Conservation (phyloP, 1,284 basidiomycete genomes). For the Ceraceosorus bombacis region DNA sequence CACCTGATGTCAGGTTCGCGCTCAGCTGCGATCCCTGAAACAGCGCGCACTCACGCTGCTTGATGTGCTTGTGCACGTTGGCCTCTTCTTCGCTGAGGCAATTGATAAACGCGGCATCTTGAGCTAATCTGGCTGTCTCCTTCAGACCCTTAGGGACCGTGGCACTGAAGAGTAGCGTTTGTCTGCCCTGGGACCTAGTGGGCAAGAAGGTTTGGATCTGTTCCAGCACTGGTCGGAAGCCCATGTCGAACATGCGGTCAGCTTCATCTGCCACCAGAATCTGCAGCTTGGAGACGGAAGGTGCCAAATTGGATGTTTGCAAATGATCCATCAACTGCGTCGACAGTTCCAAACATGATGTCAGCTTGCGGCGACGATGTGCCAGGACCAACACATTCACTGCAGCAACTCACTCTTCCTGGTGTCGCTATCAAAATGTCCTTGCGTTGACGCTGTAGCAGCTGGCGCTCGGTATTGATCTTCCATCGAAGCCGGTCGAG, state of each 20-base stretch:
- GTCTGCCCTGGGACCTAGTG: conserved; percentile 37
- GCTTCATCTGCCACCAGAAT: conserved; percentile 53
- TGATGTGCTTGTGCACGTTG: conserved; percentile 63
- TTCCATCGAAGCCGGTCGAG: background rate
- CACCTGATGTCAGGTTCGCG: background rate
- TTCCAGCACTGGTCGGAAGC: conserved; percentile 39
- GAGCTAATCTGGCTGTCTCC: conserved; percentile 35
- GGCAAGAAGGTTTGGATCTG: conserved; percentile 47
- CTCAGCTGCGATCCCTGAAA: background rate
- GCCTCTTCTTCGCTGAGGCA: conserved; percentile 60
- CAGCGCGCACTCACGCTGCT: conserved; percentile 52
- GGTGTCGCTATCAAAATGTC: conserved; percentile 54
- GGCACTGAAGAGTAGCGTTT: conserved; percentile 53
- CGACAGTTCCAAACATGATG: too few relatives aligned
- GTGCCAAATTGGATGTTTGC: conserved; percentile 46
- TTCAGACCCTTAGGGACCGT: conserved; percentile 51
- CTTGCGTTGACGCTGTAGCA: conserved; percentile 34
- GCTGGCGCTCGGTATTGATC: conserved; percentile 43
- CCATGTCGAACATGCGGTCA: conserved; percentile 51
- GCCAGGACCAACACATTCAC: too few relatives aligned
- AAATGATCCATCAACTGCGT: conserved; percentile 47
- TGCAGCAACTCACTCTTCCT: conserved; percentile 46
- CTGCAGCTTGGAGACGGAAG: conserved; percentile 40
- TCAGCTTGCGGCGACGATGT: too few relatives aligned
- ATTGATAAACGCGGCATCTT: conserved; percentile 59